Evolutionary conservation across 148 eudicot species (phyloP).

Genomic region (Camellia japonica): DNA sequence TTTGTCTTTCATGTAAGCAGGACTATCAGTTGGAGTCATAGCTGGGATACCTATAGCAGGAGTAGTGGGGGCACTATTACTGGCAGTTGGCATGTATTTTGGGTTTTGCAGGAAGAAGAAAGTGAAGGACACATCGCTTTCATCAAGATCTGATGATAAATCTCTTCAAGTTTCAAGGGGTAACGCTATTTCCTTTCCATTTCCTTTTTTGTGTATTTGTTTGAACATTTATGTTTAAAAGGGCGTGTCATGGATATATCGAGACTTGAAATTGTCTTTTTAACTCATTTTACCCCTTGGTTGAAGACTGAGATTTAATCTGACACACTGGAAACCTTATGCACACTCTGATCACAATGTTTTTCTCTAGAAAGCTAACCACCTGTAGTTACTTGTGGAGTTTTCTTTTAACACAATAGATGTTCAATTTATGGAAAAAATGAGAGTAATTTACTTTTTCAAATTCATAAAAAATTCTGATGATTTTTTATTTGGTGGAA

Average conservation of each 20-base stretch:
- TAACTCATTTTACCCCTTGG: neutral
- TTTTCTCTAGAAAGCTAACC: neutral
- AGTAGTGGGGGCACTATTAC: constrained; percentile 10
- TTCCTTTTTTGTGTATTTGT: neutral
- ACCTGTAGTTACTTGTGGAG: neutral
- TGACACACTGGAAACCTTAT: neutral
- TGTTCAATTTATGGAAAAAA: no score
- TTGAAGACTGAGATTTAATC: neutral
- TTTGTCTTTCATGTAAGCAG: constrained; percentile 10
- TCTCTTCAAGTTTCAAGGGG: neutral
- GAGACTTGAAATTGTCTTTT: neutral
- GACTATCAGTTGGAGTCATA: constrained; percentile 13
- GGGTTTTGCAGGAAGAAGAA: constrained; percentile 18
- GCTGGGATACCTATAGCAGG: constrained; percentile 22
- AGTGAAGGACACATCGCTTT: neutral
- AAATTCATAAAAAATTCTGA: neutral
- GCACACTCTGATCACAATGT: neutral
- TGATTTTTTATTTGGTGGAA: neutral
- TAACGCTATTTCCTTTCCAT: neutral
- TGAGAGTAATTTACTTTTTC: neutral
- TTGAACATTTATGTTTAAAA: neutral
- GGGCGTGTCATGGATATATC: neutral
- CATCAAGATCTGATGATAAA: constrained; percentile 12
- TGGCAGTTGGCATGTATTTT: constrained; percentile 13
- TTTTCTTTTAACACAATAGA: neutral